These are phyloP conservation scores for Boletus bicolor DNA, from an alignment of 768 basidiomycete species.

Conservation along the genomic window DNA sequence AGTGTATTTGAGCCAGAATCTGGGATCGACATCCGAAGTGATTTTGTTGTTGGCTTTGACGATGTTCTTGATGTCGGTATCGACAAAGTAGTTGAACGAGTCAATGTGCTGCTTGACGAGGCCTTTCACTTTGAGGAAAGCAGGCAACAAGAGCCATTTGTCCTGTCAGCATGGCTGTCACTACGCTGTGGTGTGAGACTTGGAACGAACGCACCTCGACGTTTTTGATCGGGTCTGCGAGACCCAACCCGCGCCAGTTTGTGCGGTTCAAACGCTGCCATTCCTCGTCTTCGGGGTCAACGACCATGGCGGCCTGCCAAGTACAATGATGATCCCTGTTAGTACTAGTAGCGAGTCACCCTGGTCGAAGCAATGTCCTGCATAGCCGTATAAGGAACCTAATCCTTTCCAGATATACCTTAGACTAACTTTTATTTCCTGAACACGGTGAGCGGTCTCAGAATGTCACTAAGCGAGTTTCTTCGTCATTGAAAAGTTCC, in stretches of 20 bases:
- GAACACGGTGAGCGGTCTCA: not conserved
- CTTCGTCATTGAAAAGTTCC: not conserved
- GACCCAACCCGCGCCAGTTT: slow-evolving; percentile 72
- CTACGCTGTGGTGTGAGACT: not conserved
- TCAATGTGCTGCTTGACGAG: slow-evolving; percentile 99
- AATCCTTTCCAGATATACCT: too few relatives aligned
- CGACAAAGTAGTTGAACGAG: slow-evolving; percentile 98
- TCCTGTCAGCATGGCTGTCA: slow-evolving; percentile 51
- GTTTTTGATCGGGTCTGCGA: slow-evolving; percentile 88
- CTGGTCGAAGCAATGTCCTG: too few relatives aligned
- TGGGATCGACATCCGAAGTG: slow-evolving; percentile 94
- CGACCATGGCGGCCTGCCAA: slow-evolving; percentile 3
- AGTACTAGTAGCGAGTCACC: too few relatives aligned
- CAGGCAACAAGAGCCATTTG: slow-evolving; percentile 97
- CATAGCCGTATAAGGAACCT: too few relatives aligned
- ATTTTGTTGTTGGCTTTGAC: slow-evolving; percentile 91
- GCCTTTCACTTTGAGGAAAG: slow-evolving; percentile 96
- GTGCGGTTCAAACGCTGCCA: slow-evolving; percentile 57
- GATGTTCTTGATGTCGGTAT: slow-evolving; percentile 95
- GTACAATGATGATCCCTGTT: not conserved
- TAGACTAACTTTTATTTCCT: not conserved
- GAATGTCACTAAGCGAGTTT: not conserved
- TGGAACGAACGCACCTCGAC: slow-evolving; percentile 67
- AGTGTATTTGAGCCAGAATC: slow-evolving; percentile 94
- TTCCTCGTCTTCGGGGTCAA: slow-evolving; percentile 36